Percentiles rank a stretch among this genome's conserved stretches.
phyloP scores from a whole-genome alignment of 352 stramenopile species.

The Chrysophaeum taylorii region DNA sequence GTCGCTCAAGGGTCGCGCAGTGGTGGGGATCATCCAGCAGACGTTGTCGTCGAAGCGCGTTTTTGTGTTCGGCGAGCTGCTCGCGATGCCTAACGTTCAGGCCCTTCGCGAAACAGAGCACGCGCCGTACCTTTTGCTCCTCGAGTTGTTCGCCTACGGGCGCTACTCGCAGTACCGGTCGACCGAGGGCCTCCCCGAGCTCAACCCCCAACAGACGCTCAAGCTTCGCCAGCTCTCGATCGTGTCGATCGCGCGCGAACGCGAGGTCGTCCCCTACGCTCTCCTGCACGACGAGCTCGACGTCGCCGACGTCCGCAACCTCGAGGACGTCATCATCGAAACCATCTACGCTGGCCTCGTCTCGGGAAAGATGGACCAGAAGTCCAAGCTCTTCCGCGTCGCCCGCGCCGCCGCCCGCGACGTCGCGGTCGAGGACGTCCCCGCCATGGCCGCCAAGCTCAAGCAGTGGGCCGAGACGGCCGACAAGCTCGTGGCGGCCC shows the following conservation, averaged over 20 bases:
- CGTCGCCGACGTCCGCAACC: conserved; percentile 61
- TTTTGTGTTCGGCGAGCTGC: conserved; percentile 79
- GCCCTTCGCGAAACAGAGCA: conserved; percentile 34
- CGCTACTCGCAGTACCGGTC: conserved; percentile 64
- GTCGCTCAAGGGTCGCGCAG: conserved; percentile 69
- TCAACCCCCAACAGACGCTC: conserved; percentile 55
- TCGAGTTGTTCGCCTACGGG: conserved; percentile 78
- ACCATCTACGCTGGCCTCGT: conserved; percentile 79
- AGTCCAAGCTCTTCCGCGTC: neutral
- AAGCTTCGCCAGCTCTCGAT: conserved; percentile 76
- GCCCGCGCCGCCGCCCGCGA: conserved; percentile 35
- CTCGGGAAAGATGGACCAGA: conserved; percentile 72
- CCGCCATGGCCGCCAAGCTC: conserved; percentile 72
- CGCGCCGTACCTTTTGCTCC: conserved; percentile 55
- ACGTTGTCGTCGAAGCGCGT: conserved; percentile 77
- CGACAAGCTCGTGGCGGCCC: neutral
- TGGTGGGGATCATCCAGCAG: conserved; percentile 77
- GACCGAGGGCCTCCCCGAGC: conserved; percentile 48
- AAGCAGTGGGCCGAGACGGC: conserved; percentile 42
- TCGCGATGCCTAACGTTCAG: conserved; percentile 76
- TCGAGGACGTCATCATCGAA: conserved; percentile 82
- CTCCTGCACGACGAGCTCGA: conserved; percentile 49
- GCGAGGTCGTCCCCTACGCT: conserved; percentile 47
- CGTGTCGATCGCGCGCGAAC: conserved; percentile 63
- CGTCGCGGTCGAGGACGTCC: conserved; percentile 64